Conservation (phyloP, 2,329 filamentous ascomycete genomes). For the Cyphellophora attinorum region DNA sequence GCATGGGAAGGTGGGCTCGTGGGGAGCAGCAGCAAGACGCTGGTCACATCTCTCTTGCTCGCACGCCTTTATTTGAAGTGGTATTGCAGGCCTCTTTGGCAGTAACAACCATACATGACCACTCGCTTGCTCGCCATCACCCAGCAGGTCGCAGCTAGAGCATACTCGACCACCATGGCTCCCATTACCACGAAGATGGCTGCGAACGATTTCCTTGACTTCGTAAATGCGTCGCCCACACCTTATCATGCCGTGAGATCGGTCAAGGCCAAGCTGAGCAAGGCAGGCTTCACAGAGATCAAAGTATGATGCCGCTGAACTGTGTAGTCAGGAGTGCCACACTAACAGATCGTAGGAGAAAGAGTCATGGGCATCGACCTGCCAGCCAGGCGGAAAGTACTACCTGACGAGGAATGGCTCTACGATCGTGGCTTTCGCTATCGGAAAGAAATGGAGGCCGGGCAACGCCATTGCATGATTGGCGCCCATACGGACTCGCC, state of each 20-base stretch:
- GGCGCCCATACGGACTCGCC: slow-evolving; percentile 95
- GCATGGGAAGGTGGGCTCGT: no score
- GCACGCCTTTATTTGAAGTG: no score
- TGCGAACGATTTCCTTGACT: slow-evolving; percentile 79
- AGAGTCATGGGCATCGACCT: slow-evolving; percentile 71
- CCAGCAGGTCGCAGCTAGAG: slow-evolving; percentile 3
- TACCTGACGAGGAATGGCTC: slow-evolving; percentile 90
- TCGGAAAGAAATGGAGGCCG: slow-evolving; percentile 82
- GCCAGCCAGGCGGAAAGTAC: slow-evolving; percentile 86
- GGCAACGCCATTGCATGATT: slow-evolving; percentile 88
- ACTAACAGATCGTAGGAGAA: slow-evolving; percentile 50
- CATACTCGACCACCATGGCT: slow-evolving; percentile 20
- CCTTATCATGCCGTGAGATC: slow-evolving; percentile 90
- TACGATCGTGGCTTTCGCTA: slow-evolving; percentile 84
- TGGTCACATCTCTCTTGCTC: no score
- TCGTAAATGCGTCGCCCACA: slow-evolving; percentile 88
- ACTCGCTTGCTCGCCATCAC: background rate
- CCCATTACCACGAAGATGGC: slow-evolving; percentile 24
- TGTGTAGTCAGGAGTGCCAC: background rate
- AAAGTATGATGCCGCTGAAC: slow-evolving; percentile 38
- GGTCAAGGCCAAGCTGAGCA: slow-evolving; percentile 63
- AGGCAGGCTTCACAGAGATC: slow-evolving; percentile 79
- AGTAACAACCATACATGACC: background rate
- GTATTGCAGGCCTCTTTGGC: no score
- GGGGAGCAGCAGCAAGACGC: no score